phyloP scores from a whole-genome alignment of 2,329 filamentous ascomycete genomes.

The Corniculantispora saksenae region DNA sequence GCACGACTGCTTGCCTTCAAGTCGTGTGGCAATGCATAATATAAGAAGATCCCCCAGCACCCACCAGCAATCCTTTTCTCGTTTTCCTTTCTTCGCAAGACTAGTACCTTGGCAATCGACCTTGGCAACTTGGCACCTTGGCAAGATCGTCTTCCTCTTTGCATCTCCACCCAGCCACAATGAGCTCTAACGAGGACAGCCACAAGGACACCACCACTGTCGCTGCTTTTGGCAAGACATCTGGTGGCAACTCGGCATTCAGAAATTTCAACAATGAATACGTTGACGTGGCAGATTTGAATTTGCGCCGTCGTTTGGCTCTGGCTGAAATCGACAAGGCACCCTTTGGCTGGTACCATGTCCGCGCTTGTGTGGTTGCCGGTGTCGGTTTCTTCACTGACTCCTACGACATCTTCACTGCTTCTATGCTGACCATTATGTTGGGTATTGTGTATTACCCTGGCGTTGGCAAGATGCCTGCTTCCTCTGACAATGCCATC shows the following conservation, averaged over 20 bases:
- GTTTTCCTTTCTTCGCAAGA: not conserved
- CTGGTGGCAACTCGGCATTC: conserved; percentile 69
- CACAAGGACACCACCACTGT: conserved; percentile 20
- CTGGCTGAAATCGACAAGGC: conserved; percentile 82
- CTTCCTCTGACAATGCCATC: conserved; percentile 74
- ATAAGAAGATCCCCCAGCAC: conserved; percentile 7
- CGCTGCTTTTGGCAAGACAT: conserved; percentile 44
- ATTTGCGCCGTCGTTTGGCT: conserved; percentile 76
- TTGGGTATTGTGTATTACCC: conserved; percentile 76
- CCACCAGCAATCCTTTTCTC: not conserved
- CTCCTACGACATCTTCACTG: conserved; percentile 81
- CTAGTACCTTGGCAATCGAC: conserved; percentile 15
- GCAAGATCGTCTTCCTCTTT: not conserved
- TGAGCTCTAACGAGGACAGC: conserved; percentile 15
- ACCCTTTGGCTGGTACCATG: conserved; percentile 82
- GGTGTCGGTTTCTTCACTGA: conserved; percentile 90
- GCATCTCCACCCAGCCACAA: not conserved
- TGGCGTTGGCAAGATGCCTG: conserved; percentile 59
- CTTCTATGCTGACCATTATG: conserved; percentile 73
- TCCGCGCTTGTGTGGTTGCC: conserved; percentile 74
- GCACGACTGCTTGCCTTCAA: not conserved
- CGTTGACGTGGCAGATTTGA: conserved; percentile 64
- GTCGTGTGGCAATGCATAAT: conserved; percentile 7
- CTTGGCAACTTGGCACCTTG: conserved; percentile 15
- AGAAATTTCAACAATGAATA: conserved; percentile 80